A percentile compares a stretch with the other conserved stretches of the same genome.
These are phyloP conservation scores for Wickerhamiella azymoides DNA, from an alignment of 805 yeast genomes.

Conservation along the genomic window DNA sequence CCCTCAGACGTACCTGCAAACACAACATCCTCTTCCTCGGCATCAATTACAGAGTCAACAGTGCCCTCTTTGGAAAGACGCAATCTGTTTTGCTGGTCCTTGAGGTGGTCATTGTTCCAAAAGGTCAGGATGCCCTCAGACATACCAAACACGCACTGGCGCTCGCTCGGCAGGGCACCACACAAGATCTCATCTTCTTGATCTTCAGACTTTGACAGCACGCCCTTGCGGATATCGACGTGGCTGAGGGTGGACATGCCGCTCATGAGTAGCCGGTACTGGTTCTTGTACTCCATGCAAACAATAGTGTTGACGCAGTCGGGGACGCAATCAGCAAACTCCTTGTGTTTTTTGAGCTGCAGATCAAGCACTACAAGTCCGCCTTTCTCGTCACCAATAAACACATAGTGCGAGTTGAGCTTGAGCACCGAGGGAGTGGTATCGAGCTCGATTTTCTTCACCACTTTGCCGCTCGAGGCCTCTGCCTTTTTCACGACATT, in stretches of 20 bases:
- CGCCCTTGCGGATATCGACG: conserved; percentile 64
- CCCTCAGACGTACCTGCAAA: conserved; percentile 62
- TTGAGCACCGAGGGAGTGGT: conserved; percentile 20
- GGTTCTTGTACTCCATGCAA: conserved; percentile 54
- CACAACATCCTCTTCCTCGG: conserved; percentile 27
- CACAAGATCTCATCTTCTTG: conserved; percentile 88
- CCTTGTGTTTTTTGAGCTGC: conserved; percentile 39
- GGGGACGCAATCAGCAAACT: conserved; percentile 47
- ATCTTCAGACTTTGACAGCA: conserved; percentile 57
- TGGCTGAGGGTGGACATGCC: conserved; percentile 75
- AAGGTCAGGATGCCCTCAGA: conserved; percentile 79
- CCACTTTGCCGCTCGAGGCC: conserved; percentile 61
- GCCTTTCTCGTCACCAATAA: conserved; percentile 55
- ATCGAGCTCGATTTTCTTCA: conserved; percentile 32
- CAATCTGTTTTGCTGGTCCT: conserved; percentile 68
- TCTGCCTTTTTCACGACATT: conserved; percentile 61
- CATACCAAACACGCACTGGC: conserved; percentile 66
- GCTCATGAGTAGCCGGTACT: conserved; percentile 62
- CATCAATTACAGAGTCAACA: conserved; percentile 50
- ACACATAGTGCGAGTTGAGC: conserved; percentile 24
- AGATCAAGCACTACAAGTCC: conserved; percentile 44
- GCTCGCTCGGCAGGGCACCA: conserved; percentile 50
- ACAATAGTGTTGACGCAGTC: conserved; percentile 55
- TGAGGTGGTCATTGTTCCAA: conserved; percentile 54
- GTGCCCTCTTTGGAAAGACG: conserved; percentile 51